Percentiles rank a stretch among this genome's conserved stretches.
Conservation (phyloP, 768 basidiomycete species). For the Postia placenta region DNA sequence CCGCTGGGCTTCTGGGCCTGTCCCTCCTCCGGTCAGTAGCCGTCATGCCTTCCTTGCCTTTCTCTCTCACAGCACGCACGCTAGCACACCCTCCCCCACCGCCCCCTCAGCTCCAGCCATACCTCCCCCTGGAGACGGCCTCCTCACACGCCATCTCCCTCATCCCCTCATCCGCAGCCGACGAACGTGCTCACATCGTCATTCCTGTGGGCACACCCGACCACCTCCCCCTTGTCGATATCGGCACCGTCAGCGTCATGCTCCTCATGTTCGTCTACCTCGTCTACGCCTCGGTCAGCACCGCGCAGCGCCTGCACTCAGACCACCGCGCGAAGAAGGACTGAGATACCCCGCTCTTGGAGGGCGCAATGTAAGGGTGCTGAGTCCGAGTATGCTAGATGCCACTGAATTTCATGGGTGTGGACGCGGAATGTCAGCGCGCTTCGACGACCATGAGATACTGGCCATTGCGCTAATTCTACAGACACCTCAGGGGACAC, state of each 20-base stretch:
- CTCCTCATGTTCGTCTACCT: constrained; percentile 30
- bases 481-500: too few species aligned
- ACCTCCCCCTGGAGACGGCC: constrained; percentile 6
- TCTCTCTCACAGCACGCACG: neutral
- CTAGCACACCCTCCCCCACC: neutral
- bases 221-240: constrained; percentile 29
- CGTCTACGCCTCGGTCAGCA: constrained; percentile 20
- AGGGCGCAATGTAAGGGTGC: too few species aligned
- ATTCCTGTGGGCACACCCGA: constrained; percentile 30
- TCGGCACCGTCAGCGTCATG: constrained; percentile 28
- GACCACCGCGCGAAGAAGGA: constrained; percentile 21
- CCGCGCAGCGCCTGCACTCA: constrained; percentile 18
- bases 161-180: constrained; percentile 5
- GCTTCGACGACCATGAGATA: too few species aligned
- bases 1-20: constrained; percentile 31
- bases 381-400: too few species aligned
- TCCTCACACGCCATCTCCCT: neutral
- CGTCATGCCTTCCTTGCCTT: neutral
- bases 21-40: constrained; percentile 10
- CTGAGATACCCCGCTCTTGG: too few species aligned
- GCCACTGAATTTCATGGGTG: too few species aligned
- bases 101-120: constrained; percentile 3
- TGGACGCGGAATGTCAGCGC: too few species aligned
- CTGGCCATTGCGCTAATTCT: too few species aligned
- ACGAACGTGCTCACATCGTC: constrained; percentile 12